Percentiles rank a stretch among this genome's conserved stretches.
Conservation (phyloP, 768 basidiomycete species). For the Tephrocybe rancida region DNA sequence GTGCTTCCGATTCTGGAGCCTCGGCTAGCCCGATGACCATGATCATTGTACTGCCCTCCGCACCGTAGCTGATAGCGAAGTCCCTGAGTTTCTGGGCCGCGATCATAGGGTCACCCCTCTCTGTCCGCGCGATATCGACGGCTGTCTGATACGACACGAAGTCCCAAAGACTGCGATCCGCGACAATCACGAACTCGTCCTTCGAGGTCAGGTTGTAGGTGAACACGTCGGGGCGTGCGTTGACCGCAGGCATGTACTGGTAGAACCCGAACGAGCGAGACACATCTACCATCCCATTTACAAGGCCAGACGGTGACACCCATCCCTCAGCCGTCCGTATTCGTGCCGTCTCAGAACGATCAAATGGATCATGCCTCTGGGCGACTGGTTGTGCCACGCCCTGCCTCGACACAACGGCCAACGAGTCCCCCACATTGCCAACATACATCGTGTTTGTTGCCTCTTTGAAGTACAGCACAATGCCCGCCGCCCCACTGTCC, state of each 20-base stretch:
- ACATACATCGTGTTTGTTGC: slow-evolving; percentile 72
- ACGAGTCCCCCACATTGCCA: slow-evolving; percentile 86
- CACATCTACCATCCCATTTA: slow-evolving; percentile 90
- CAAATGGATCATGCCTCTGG: slow-evolving; percentile 86
- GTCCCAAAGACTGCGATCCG: slow-evolving; percentile 92
- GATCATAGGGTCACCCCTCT: slow-evolving; percentile 62
- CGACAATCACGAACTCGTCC: slow-evolving; percentile 97
- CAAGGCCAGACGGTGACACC: slow-evolving; percentile 87
- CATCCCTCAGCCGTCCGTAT: slow-evolving; percentile 93
- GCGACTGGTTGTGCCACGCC: slow-evolving; percentile 78
- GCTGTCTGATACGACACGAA: slow-evolving; percentile 94
- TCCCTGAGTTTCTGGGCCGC: slow-evolving; percentile 97
- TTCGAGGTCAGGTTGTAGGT: slow-evolving; percentile 71
- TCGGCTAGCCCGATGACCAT: slow-evolving; percentile 92
- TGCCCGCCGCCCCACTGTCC: slow-evolving; percentile 77
- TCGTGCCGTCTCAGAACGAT: slow-evolving; percentile 79
- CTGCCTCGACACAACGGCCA: slow-evolving; percentile 82
- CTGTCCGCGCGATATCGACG: slow-evolving; percentile 89
- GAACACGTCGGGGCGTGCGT: slow-evolving; percentile 81
- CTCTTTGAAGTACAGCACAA: slow-evolving; percentile 81
- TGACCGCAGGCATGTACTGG: slow-evolving; percentile 86
- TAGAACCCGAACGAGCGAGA: slow-evolving; percentile 96
- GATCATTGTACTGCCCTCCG: slow-evolving; percentile 93
- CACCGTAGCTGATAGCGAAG: slow-evolving; percentile 96
- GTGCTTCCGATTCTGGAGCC: slow-evolving; percentile 53